Conservation (phyloP, 768 basidiomycete genomes). For the Mycena latifolia region DNA sequence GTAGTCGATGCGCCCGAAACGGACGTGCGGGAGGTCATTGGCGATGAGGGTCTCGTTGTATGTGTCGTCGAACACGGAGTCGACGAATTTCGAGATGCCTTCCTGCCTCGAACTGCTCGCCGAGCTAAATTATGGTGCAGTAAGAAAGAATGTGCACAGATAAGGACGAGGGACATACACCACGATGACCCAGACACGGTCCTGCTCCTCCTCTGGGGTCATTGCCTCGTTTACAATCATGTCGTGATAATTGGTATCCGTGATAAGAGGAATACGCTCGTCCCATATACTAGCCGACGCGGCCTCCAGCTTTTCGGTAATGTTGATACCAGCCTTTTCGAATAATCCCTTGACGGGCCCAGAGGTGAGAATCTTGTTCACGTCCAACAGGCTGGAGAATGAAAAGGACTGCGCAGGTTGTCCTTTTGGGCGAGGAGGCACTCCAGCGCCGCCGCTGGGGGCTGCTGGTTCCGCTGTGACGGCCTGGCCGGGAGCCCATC, state of each 20-base stretch:
- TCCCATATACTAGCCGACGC: slow-evolving; percentile 69
- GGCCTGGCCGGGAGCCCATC: slow-evolving; percentile 85
- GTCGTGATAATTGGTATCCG: slow-evolving; percentile 84
- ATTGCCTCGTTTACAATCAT: slow-evolving; percentile 79
- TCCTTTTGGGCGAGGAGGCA: slow-evolving; percentile 34
- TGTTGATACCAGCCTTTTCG: slow-evolving; percentile 74
- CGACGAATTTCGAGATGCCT: slow-evolving; percentile 76
- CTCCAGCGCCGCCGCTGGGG: slow-evolving; percentile 38
- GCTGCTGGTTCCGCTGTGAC: slow-evolving; percentile 42
- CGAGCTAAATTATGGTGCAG: slow-evolving; percentile 26
- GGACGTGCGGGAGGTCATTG: slow-evolving; percentile 76
- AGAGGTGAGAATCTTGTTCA: slow-evolving; percentile 61
- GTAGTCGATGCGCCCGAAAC: slow-evolving; percentile 91
- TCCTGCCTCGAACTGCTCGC: slow-evolving; percentile 57
- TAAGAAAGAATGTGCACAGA: slow-evolving; percentile 12
- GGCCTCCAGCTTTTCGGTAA: slow-evolving; percentile 64
- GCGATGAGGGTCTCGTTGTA: slow-evolving; percentile 72
- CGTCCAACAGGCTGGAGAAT: slow-evolving; percentile 48
- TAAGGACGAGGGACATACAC: slow-evolving; percentile 64
- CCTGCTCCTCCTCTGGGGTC: slow-evolving; percentile 67
- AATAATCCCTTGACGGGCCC: slow-evolving; percentile 69
- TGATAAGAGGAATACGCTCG: slow-evolving; percentile 79
- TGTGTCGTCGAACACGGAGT: slow-evolving; percentile 80
- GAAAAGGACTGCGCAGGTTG: slow-evolving; percentile 40
- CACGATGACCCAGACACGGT: slow-evolving; percentile 82